Base-by-base conservation (phyloP, 2,329 filamentous ascomycete species). In the Colletotrichum sp. region DNA sequence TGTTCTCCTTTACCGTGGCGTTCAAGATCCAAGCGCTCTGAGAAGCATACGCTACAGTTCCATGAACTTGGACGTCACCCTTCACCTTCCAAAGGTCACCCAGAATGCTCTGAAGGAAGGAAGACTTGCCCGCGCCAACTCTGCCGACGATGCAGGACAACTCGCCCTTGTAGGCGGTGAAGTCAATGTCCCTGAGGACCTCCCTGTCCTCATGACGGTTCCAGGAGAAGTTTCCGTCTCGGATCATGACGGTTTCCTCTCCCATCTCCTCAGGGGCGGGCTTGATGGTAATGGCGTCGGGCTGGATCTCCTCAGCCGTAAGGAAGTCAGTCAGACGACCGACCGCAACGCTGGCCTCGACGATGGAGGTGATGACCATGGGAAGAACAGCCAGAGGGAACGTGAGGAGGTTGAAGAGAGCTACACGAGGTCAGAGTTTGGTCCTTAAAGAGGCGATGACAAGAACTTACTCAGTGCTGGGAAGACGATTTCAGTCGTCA, bases 11-110 rank as follows among this genome's bases (percentile, higher is more conserved):
- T 72, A 99, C 96, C 34, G 95, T 98, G 11, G 97, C 97, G 82
- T 99, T 99, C 93, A 99, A 96, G 69, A 99, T 95, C 97, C 98
- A 99, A 25, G 96, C 89, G 81, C 95, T 93, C 84, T 99, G 98
- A 19, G 96, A 95, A 75, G 98, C 97, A 83, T 99, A 99, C 2
- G 97, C 97, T 55, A 95, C 91, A 32, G 90, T 92, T 63, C 97
- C 98, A 79, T 95, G 93, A 12, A 99, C 90, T 71, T 94, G 89
- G 6, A 98, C 96, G 77, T 95, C 90, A 64, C 97, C 97, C 77
- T 95, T 92, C 66, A 94, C 89, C 84, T 98, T 99, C 93, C 94
- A 98, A 6, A 99, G 85, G 84, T 99, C 96, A 76, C 97, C 97
- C 6, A 99, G 91, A 72, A 99, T 91, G 71, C 94, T 92, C 83